Evolutionary conservation across 352 stramenopile genomes (phyloP), one percentile per base, ranked within the genome.

Genomic region (Thalassiosira mediterranea): DNA sequence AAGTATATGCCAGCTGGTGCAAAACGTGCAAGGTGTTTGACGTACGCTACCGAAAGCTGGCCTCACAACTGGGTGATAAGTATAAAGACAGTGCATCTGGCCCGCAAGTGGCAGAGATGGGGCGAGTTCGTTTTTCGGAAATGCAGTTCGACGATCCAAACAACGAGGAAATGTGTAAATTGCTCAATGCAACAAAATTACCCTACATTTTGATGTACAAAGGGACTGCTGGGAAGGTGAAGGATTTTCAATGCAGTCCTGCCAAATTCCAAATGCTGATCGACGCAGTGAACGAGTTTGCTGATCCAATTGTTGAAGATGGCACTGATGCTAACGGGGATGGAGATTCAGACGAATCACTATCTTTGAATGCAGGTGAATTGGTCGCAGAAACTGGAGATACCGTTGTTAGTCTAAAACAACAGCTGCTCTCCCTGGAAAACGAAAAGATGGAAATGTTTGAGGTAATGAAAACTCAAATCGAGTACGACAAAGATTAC

Each of bases 391-490:
- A n/a, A n/a, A n/a, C n/a, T n/a, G n/a, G n/a, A n/a, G n/a, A n/a
- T n/a, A n/a, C n/a, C n/a, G n/a, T n/a, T n/a, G n/a, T n/a, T n/a
- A 23, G 4, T 29, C 47, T 56, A 1, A 56, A 56, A 29, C 23
- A 56, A 10, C 47, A 56, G 34, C 47, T 56, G 10, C 13, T 56
- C 3, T 13, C 4, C 17, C 19, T 56, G 19, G 47, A 56, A 32
- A 48, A 37, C n/a, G 69, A 78, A 64, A 78, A 72, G 32, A 42
- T 64, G 28, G 40, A 72, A 31, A 59, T 72, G 25, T 63, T 78
- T 48, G 53, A 68, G 61, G 19, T 71, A 5, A 72, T 78, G 69
- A 67, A 68, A 40, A 42, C 49, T 28, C 51, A 72, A 46, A 62
- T 78, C 42, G 69, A 78, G 42, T 46, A 11, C 13, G 51, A 72